phyloP scores from a whole-genome alignment of 1,139 yeast genomes.

The Candida glucosophila region DNA sequence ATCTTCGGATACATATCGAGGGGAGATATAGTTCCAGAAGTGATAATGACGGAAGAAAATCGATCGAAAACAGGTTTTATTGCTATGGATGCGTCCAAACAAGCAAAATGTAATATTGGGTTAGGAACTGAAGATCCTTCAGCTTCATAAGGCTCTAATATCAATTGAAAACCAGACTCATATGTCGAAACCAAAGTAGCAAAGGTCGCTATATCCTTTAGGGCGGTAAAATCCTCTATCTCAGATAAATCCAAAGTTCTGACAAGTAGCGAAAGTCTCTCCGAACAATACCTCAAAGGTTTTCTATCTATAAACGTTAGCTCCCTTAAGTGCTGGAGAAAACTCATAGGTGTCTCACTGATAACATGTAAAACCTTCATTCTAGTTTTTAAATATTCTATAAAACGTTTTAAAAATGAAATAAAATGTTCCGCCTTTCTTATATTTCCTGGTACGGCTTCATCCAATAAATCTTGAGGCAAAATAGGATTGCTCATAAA shows the following conservation, averaged over 20 bases:
- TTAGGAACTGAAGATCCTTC: constrained; percentile 97
- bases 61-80: constrained; percentile 94
- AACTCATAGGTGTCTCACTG: constrained; percentile 92
- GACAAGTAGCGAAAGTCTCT: constrained; percentile 77
- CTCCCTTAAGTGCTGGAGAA: constrained; percentile 86
- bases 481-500: constrained; percentile 85
- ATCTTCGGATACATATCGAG: constrained; percentile 97
- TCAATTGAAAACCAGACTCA: constrained; percentile 85
- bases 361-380: constrained; percentile 97
- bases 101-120: constrained; percentile 89
- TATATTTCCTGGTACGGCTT: constrained; percentile 95
- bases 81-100: constrained; percentile 96
- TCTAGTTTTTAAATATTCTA: constrained; percentile 90
- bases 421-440: constrained; percentile 95
- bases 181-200: constrained; percentile 94
- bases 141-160: constrained; percentile 83
- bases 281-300: constrained; percentile 88
- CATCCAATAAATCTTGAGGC: constrained; percentile 76
- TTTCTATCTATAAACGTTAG: constrained; percentile 86
- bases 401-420: constrained; percentile 82
- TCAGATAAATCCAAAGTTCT: constrained; percentile 81
- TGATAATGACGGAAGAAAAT: constrained; percentile 87
- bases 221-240: constrained; percentile 85
- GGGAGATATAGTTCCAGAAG: constrained; percentile 97
- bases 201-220: constrained; percentile 93